These are phyloP conservation scores for Zoysia japonica DNA, from an alignment of 176 grass and related monocot genomes.

Conservation along the genomic window DNA sequence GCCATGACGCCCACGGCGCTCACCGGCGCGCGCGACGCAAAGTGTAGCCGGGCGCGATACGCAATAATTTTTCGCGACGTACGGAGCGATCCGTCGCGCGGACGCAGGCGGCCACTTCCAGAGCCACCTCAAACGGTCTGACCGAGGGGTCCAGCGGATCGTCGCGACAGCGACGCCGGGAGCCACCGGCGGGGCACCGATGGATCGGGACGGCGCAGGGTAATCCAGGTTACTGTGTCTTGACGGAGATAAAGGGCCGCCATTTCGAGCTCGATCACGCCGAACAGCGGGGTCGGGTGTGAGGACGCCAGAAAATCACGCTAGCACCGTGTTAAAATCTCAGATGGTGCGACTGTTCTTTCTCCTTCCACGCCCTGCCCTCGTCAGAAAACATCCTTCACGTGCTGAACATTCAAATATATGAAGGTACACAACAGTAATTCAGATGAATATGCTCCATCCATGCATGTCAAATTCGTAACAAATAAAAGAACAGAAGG, in stretches of 20 bases:
- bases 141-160: constrained; percentile 36
- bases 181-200: background rate
- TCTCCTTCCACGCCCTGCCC: background rate
- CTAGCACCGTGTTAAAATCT: constrained; percentile 18
- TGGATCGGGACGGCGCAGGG: constrained; percentile 8
- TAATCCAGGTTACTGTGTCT: background rate
- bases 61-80: constrained; percentile 8
- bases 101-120: constrained; percentile 37
- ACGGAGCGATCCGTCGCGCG: background rate
- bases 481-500: background rate
- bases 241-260: constrained; percentile 3
- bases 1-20: constrained; percentile 45
- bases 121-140: constrained; percentile 33
- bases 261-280: constrained; percentile 18
- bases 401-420: background rate
- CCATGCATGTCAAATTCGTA: background rate
- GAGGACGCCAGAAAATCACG: constrained; percentile 17
- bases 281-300: background rate
- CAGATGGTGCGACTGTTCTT: constrained; percentile 1
- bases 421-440: background rate
- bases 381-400: constrained; percentile 2
- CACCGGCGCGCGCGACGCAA: constrained; percentile 4
- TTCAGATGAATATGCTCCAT: background rate
- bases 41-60: constrained; percentile 20
- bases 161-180: constrained; percentile 28